Evolutionary conservation across 768 basidiomycete species (phyloP), one percentile per base, ranked within the genome.

Genomic region (Hypholoma fasciculare): DNA sequence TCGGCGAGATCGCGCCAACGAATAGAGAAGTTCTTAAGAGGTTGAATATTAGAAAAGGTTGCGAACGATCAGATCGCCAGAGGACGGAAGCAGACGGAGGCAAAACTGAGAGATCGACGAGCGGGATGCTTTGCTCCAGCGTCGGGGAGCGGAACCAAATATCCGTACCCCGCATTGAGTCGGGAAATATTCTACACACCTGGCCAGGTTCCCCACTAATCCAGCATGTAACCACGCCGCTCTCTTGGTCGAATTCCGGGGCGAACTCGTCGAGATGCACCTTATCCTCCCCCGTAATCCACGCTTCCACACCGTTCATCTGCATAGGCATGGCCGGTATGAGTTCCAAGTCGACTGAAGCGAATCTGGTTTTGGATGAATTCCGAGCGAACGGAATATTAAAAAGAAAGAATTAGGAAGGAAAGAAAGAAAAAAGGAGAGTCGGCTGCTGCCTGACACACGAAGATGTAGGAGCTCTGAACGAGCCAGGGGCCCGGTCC

Each of bases 201-300:
- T 68, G 61, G 16, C 68, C 69, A 43, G 71, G 71, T 49, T 72
- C 71, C 42, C 62, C 69, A 40, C 56, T 59, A 34, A 72, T 70
- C 69, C 69, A 72, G 49, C 71, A 72, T 14, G 69, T 68, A 27
- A 67, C 65, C 19, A 65, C 62, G 36, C 65, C 64, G 27, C 61
- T 59, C 26, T 58, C 56, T 13, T 61, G 58, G 52, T 72, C 71
- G 53, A 68, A 59, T 59, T 69, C 65, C 37, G 67, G 65, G 52
- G 57, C 62, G 54, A 67, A 67, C 51, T 69, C 67, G 56, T 63
- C 50, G 50, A 69, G 59, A 14, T 61, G 65, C 30, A 63, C 61
- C 66, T 72, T 72, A 60, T 69, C 59, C 7, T 68, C 69, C 20
- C 60, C 61, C 7, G 71, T 68, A 48, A 72, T 67, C 71, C 71